Base-by-base conservation (phyloP, 140 eudicot species). In the Senecio squalidus region DNA sequence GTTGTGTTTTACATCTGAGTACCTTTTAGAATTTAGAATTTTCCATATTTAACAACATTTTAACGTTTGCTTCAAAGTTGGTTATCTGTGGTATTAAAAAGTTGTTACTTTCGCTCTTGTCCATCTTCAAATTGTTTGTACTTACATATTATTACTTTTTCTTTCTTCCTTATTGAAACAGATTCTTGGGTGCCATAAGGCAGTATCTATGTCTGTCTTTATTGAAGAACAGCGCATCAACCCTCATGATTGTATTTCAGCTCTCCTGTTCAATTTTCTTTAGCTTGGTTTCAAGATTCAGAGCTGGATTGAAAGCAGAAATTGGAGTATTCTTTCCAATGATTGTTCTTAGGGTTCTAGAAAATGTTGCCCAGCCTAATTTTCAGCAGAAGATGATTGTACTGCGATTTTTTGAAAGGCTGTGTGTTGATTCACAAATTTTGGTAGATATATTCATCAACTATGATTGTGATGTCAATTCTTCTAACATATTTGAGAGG, bases 291-390 rank as follows among this genome's bases (percentile, higher is more conserved):
- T 83, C 99, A 65, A 78, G 99, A 75, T 93, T 93, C 72, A 88
- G 98, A 77, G 98, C 98, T 62, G 98, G 98, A 41, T 54, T 91
- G 69, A 91, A 91, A 77, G 96, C 98, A 74, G 98, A 91, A 76
- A 91, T 91, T 72, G 98, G 98, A 59, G 98, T 91, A 11, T 91
- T 91, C 75, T 91, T 86, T 60, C 98, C 98, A 16, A 91, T 91
- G 98, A 91, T 91, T 31, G 96, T 91, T 58, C 96, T 91, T n/a
- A 80, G 98, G 70, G 98, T 91, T 58, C 53, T 91, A 46, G 98
- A 91, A 68, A 91, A 91, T 76, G 99, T 93, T 58, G 81, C 90
- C 33, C 96, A 88, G 72, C 99, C 99, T 43, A 93, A 93, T 76
- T 84, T 80, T 62, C 96, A 82, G 82, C 99, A 93, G 76, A 93